Conservation (phyloP, 352 stramenopile species). For the Globisporangium abappressorium region DNA sequence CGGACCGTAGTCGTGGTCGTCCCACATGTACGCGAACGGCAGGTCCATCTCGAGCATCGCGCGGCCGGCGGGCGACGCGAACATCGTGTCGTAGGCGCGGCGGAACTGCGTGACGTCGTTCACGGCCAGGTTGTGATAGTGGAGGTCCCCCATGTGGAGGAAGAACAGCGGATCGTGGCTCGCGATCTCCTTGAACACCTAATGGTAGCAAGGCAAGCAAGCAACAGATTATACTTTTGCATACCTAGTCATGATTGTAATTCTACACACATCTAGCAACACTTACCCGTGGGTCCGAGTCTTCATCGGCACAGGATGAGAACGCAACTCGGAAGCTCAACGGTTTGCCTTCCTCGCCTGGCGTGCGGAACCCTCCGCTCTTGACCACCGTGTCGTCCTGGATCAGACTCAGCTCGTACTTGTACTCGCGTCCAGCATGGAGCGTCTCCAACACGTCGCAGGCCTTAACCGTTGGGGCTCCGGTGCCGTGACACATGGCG, state of each 20-base stretch:
- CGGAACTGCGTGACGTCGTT: constrained; percentile 65
- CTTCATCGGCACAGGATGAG: constrained; percentile 79
- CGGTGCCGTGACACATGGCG: constrained; percentile 26
- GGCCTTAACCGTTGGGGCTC: constrained; percentile 35
- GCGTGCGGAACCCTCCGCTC: constrained; percentile 49
- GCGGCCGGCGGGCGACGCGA: constrained; percentile 58
- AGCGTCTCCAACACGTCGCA: constrained; percentile 50
- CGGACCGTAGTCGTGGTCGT: constrained; percentile 88
- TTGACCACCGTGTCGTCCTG: constrained; percentile 29
- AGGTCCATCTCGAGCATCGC: constrained; percentile 83
- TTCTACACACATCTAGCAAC: constrained; percentile 6
- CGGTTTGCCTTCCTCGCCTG: constrained; percentile 35
- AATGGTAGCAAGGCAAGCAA: neutral
- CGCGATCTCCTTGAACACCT: constrained; percentile 62
- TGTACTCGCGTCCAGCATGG: constrained; percentile 49
- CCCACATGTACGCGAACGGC: constrained; percentile 89
- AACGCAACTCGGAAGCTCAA: constrained; percentile 75
- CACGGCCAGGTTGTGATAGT: constrained; percentile 82
- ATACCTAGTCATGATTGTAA: neutral
- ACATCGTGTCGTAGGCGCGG: constrained; percentile 65
- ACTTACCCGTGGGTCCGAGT: constrained; percentile 59
- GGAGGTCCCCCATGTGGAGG: constrained; percentile 86
- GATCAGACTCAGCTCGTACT: constrained; percentile 54
- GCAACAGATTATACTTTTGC: constrained; percentile 1
- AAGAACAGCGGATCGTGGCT: constrained; percentile 77